Evolutionary conservation across 2,329 filamentous ascomycete species (phyloP).

Genomic region (Colletotrichum ledebouriae): DNA sequence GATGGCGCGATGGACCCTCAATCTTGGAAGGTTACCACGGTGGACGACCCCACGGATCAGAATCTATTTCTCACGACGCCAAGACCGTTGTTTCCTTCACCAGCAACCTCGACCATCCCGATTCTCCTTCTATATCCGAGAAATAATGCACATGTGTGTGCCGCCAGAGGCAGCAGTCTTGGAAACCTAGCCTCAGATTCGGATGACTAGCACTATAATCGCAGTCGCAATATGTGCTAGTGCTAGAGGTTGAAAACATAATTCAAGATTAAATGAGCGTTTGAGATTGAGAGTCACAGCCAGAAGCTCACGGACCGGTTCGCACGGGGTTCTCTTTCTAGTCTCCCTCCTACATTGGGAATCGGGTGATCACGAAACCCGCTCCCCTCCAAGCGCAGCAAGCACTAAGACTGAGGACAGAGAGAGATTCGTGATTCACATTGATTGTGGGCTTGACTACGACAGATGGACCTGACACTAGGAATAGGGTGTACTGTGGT

Average conservation of each 20-base stretch:
- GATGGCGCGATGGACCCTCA: slow-evolving; percentile 34
- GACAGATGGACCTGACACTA: slow-evolving; percentile 27
- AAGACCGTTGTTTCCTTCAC: slow-evolving; percentile 19
- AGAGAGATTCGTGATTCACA: slow-evolving; percentile 27
- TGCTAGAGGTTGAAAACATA: background rate
- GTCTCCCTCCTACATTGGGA: slow-evolving; percentile 7
- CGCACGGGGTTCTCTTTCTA: background rate
- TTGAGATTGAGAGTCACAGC: slow-evolving; percentile 12
- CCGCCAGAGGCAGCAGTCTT: background rate
- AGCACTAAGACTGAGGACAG: slow-evolving; percentile 20
- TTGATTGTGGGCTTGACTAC: background rate
- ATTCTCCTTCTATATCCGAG: background rate
- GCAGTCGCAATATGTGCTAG: slow-evolving; percentile 14
- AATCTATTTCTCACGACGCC: slow-evolving; percentile 38
- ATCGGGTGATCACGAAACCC: slow-evolving; percentile 24
- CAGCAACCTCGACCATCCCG: slow-evolving; percentile 16
- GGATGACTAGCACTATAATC: slow-evolving; percentile 1
- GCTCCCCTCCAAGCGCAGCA: background rate
- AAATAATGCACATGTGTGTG: background rate
- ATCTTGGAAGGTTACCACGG: slow-evolving; percentile 21
- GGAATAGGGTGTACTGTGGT: slow-evolving; percentile 23
- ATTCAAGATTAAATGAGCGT: slow-evolving; percentile 8
- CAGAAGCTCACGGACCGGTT: slow-evolving; percentile 27
- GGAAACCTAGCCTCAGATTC: background rate
- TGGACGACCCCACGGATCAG: slow-evolving; percentile 29